Evolutionary conservation across 177 flowering plant genomes (phyloP).

Genomic region (Tripterygium wilfordii): DNA sequence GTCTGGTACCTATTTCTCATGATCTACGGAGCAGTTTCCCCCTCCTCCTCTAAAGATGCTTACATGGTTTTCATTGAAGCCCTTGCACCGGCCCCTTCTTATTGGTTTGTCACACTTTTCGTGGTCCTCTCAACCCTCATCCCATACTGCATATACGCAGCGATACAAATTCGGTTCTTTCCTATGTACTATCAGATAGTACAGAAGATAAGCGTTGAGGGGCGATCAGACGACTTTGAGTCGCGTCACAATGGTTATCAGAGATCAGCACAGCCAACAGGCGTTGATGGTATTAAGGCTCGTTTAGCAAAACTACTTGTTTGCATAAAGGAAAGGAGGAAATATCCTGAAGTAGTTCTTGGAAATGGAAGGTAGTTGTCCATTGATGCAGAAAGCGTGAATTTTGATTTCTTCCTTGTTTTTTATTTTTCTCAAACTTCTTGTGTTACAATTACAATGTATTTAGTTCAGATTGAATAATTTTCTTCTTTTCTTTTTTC

Average conservation of each 20-base stretch:
- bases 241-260: too few species aligned
- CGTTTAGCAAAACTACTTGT: too few species aligned
- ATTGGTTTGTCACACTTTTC: constrained; percentile 53
- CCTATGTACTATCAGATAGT: constrained; percentile 85
- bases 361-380: too few species aligned
- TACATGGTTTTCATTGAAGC: constrained; percentile 69
- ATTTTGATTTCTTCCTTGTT: too few species aligned
- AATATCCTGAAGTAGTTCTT: not conserved
- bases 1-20: constrained; percentile 77
- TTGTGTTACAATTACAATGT: too few species aligned
- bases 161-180: constrained; percentile 71
- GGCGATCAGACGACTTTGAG: constrained; percentile 60
- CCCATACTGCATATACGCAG: constrained; percentile 57
- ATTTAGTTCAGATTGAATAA: too few species aligned
- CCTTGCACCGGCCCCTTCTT: constrained; percentile 69
- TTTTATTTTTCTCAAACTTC: too few species aligned
- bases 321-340: not conserved
- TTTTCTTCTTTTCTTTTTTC: too few species aligned
- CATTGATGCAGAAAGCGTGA: too few species aligned
- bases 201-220: constrained; percentile 73
- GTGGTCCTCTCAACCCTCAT: constrained; percentile 50
- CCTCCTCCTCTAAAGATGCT: constrained; percentile 53
- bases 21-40: constrained; percentile 61
- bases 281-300: too few species aligned
- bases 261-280: constrained; percentile 53